Conservation (phyloP, 1,139 yeast genomes). For the Saccharomyces hybrid region DNA sequence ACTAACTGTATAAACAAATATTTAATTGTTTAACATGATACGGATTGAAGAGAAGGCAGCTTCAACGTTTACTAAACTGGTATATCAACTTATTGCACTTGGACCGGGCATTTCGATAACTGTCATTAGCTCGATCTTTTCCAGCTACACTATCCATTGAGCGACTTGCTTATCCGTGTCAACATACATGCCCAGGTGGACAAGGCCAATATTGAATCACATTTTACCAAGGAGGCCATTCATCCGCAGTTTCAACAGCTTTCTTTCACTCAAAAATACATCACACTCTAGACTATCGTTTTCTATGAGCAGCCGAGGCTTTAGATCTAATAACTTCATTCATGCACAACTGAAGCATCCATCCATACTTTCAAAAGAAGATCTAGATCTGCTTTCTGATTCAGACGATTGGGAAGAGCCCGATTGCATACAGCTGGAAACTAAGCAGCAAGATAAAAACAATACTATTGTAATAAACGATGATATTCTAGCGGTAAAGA, state of each 20-base stretch:
- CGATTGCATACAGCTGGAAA: not conserved
- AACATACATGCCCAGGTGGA: not conserved
- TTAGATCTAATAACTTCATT: not conserved
- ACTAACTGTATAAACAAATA: not conserved
- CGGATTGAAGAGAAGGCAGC: not conserved
- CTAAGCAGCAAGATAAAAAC: not conserved
- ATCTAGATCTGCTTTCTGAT: constrained; percentile 18
- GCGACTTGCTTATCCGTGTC: not conserved
- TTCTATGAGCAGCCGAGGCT: not conserved
- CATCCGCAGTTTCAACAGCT: not conserved
- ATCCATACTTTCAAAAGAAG: not conserved
- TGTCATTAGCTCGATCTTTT: not conserved
- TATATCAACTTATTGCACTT: not conserved
- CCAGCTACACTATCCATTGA: not conserved
- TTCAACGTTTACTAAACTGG: not conserved
- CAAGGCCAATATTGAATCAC: not conserved
- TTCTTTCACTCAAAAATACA: not conserved
- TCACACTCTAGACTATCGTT: not conserved
- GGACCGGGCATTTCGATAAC: not conserved
- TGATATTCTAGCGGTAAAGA: constrained; percentile 9
- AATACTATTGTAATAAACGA: constrained; percentile 1
- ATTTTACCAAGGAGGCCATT: not conserved
- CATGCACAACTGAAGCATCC: not conserved
- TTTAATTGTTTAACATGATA: not conserved
- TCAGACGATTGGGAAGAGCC: constrained; percentile 25